Evolutionary conservation across 1,284 basidiomycete species (phyloP).

Genomic region (Vanrija sp.): DNA sequence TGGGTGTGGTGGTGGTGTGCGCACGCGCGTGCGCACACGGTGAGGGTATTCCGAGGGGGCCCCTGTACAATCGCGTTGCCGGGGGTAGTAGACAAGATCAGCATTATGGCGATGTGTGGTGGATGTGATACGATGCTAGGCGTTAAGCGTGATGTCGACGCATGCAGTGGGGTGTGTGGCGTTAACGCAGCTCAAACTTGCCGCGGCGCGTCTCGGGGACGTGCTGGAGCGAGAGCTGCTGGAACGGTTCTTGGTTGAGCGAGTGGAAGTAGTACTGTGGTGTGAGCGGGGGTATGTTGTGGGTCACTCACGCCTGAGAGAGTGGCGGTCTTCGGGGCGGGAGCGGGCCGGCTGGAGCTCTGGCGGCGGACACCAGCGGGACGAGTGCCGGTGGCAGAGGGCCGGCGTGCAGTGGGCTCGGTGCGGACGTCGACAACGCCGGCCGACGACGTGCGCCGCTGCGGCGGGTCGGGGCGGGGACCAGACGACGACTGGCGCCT

Average conservation of each 20-base stretch:
- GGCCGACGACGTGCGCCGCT: conserved; percentile 14
- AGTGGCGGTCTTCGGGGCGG: conserved; percentile 32
- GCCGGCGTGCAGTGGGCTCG: conserved; percentile 11
- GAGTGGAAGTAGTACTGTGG: conserved; percentile 83
- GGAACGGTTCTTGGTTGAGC: conserved; percentile 48
- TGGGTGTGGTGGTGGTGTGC: too few relatives aligned
- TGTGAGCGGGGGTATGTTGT: conserved; percentile 53
- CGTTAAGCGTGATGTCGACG: too few relatives aligned
- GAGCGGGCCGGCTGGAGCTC: conserved; percentile 18
- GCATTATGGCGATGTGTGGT: too few relatives aligned
- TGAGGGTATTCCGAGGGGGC: too few relatives aligned
- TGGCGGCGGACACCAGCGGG: conserved; percentile 19
- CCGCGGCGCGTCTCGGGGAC: conserved; percentile 37
- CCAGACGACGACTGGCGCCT: conserved; percentile 10
- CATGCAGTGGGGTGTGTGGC: background rate
- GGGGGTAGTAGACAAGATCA: too few relatives aligned
- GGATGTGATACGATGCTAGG: too few relatives aligned
- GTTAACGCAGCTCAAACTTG: conserved; percentile 50
- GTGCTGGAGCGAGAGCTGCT: conserved; percentile 52
- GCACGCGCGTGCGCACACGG: too few relatives aligned
- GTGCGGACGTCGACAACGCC: background rate
- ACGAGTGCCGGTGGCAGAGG: conserved; percentile 9
- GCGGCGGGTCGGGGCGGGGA: conserved; percentile 15
- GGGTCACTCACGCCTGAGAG: conserved; percentile 36
- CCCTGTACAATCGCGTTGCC: too few relatives aligned